phyloP scores from a whole-genome alignment of 1,284 basidiomycete species.

The Sphaerobolus stellatus region DNA sequence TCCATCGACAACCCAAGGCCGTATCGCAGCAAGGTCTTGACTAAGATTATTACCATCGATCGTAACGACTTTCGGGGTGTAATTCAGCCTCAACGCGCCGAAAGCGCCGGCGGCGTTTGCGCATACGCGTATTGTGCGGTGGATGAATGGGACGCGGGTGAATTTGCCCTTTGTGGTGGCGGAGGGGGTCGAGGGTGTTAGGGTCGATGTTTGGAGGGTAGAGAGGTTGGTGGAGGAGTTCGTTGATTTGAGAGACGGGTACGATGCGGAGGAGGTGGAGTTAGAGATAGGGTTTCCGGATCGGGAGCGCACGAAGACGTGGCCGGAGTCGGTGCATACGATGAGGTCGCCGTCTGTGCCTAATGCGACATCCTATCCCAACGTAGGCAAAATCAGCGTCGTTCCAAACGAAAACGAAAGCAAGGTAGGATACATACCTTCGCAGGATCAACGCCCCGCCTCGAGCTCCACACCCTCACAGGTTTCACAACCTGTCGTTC shows the following conservation, averaged over 20 bases:
- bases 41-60: slow-evolving; percentile 61
- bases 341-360: slow-evolving; percentile 88
- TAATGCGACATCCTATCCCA: slow-evolving; percentile 83
- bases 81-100: slow-evolving; percentile 82
- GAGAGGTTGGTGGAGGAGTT: background rate
- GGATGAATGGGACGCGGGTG: slow-evolving; percentile 76
- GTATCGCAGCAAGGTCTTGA: slow-evolving; percentile 66
- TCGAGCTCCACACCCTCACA: slow-evolving; percentile 88
- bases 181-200: slow-evolving; percentile 25
- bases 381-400: slow-evolving; percentile 8
- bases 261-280: background rate
- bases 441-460: slow-evolving; percentile 85
- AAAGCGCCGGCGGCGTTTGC: slow-evolving; percentile 90
- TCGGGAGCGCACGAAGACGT: slow-evolving; percentile 85
- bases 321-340: slow-evolving; percentile 91
- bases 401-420: background rate
- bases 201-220: slow-evolving; percentile 16
- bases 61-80: slow-evolving; percentile 56
- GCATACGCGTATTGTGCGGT: slow-evolving; percentile 82
- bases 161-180: slow-evolving; percentile 76
- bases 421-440: slow-evolving; percentile 43
- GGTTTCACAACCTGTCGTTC: slow-evolving; percentile 61
- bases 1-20: slow-evolving; percentile 47
- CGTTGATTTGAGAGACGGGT: slow-evolving; percentile 19
- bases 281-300: slow-evolving; percentile 10